phyloP scores from a whole-genome alignment of 495 filamentous ascomycete genomes.

The Daldinia concentrica region DNA sequence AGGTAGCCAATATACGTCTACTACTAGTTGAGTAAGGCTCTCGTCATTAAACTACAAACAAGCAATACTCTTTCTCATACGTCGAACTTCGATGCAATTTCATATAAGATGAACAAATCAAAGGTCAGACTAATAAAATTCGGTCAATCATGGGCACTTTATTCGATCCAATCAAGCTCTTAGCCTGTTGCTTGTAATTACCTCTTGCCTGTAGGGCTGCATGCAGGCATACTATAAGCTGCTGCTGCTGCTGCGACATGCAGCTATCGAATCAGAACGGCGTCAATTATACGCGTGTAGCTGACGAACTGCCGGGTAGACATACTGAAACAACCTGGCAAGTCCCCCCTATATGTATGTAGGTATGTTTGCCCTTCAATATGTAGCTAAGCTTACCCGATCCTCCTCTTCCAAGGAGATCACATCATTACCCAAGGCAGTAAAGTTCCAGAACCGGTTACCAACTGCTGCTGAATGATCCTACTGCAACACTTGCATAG shows the following conservation, averaged over 20 bases:
- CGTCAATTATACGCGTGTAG: not conserved
- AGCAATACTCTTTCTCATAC: not conserved
- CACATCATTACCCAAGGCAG: slow-evolving; percentile 4
- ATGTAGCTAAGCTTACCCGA: not conserved
- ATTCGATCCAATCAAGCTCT: slow-evolving; percentile 21
- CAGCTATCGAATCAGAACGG: slow-evolving; percentile 32
- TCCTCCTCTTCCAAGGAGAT: slow-evolving; percentile 3
- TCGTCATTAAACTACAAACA: not conserved
- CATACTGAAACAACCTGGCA: not conserved
- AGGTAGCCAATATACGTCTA: not conserved
- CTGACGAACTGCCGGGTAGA: slow-evolving; percentile 8
- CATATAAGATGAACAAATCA: slow-evolving; percentile 19
- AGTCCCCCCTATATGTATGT: not conserved
- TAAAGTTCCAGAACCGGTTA: slow-evolving; percentile 22
- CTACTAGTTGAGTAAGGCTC: not conserved
- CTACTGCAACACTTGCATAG: slow-evolving; percentile 9
- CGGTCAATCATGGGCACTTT: slow-evolving; percentile 31
- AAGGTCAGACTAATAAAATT: not conserved
- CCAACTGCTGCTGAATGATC: slow-evolving; percentile 10
- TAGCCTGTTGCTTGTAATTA: slow-evolving; percentile 15
- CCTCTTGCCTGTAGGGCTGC: slow-evolving; percentile 32
- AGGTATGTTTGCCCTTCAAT: not conserved
- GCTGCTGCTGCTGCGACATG: slow-evolving; percentile 21
- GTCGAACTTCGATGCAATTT: not conserved
- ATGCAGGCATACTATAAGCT: slow-evolving; percentile 21